Evolutionary conservation across 2,329 filamentous ascomycete species (phyloP).

Genomic region (Apiospora sp.): DNA sequence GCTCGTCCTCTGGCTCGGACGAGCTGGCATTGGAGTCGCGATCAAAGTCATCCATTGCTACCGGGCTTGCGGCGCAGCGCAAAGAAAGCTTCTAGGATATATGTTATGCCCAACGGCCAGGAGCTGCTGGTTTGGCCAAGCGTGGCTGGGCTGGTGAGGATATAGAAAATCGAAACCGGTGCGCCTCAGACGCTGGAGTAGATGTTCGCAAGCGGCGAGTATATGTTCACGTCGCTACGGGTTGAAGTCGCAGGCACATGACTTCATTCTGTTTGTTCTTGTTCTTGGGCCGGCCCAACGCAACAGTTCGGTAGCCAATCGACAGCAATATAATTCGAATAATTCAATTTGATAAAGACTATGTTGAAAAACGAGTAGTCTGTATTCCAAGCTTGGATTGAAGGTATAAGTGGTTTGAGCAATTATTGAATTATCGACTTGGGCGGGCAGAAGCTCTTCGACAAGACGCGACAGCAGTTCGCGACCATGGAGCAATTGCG

Average conservation of each 20-base stretch:
- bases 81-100: neutral
- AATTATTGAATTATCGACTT: neutral
- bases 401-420: neutral
- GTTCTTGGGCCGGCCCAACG: slow-evolving; percentile 10
- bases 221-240: slow-evolving; percentile 13
- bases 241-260: neutral
- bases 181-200: neutral
- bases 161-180: neutral
- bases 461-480: slow-evolving; percentile 12
- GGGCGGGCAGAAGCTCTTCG: neutral
- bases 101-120: neutral
- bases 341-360: neutral
- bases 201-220: neutral
- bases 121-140: neutral
- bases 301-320: neutral
- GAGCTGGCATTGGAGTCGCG: slow-evolving; percentile 51
- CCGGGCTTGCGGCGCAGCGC: neutral
- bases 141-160: neutral
- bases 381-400: neutral
- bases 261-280: slow-evolving; percentile 12
- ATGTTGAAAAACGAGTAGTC: neutral
- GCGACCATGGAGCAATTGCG: slow-evolving; percentile 7
- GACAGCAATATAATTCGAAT: neutral
- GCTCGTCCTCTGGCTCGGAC: slow-evolving; percentile 50
- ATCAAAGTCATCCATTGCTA: slow-evolving; percentile 49